Percentiles rank a stretch among this genome's conserved stretches.
Conservation (phyloP, 176 grass and related monocot species). For the Juncus inflexus region DNA sequence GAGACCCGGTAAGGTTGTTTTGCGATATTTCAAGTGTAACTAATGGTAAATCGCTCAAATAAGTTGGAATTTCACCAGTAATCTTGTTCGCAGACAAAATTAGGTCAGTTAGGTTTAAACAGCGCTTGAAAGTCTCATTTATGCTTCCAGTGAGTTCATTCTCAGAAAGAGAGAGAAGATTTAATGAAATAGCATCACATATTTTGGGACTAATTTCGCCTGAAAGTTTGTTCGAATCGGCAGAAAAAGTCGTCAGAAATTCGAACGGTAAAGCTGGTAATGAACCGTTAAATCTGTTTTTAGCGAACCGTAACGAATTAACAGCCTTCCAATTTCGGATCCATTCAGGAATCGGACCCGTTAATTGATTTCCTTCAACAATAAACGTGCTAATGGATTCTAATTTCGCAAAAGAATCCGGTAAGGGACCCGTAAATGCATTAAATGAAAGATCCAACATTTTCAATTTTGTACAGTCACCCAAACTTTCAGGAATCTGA, state of each 20-base stretch:
- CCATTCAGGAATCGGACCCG: conserved; percentile 68
- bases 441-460: conserved; percentile 64
- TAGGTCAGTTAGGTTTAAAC: conserved; percentile 68
- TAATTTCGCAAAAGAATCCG: conserved; percentile 52
- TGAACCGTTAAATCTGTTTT: conserved; percentile 63
- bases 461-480: conserved; percentile 70
- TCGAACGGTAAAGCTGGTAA: conserved; percentile 56
- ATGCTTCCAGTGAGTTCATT: conserved; percentile 75
- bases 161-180: conserved; percentile 48
- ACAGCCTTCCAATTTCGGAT: conserved; percentile 60
- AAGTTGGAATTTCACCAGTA: conserved; percentile 75
- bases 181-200: conserved; percentile 58
- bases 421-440: conserved; percentile 55
- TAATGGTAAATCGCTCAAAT: conserved; percentile 70
- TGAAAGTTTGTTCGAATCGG: conserved; percentile 70
- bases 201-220: conserved; percentile 57
- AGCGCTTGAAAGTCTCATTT: conserved; percentile 49
- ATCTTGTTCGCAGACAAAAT: conserved; percentile 69
- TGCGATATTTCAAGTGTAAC: conserved; percentile 65
- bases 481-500: conserved; percentile 57
- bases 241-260: conserved; percentile 59
- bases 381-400: conserved; percentile 49
- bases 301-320: conserved; percentile 50
- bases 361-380: conserved; percentile 63
- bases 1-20: conserved; percentile 69